These are phyloP conservation scores for Alternaria panax DNA, from an alignment of 2,329 filamentous ascomycete species.

Conservation along the genomic window DNA sequence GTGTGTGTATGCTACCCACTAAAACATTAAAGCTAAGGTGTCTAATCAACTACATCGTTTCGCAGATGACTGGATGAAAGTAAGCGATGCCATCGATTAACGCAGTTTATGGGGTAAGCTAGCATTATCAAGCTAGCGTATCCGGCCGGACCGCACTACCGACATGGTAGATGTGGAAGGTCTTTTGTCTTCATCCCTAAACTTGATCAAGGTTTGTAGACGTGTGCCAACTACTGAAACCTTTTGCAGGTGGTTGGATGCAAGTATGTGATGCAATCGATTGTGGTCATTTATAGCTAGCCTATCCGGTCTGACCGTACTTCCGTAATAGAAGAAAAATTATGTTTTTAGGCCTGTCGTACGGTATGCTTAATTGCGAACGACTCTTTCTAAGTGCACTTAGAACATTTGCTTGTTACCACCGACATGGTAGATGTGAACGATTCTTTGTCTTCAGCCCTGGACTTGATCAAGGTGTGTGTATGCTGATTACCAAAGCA, in stretches of 20 bases:
- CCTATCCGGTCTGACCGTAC: too few relatives aligned
- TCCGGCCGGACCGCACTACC: background rate
- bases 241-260: slow-evolving; percentile 3
- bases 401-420: background rate
- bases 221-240: background rate
- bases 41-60: slow-evolving; percentile 3
- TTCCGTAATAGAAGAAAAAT: too few relatives aligned
- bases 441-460: background rate
- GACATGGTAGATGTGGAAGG: background rate
- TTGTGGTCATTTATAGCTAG: too few relatives aligned
- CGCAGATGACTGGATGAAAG: slow-evolving; percentile 2
- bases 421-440: background rate
- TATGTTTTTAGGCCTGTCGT: background rate
- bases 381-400: background rate
- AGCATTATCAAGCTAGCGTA: slow-evolving; percentile 6
- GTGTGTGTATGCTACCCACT: background rate
- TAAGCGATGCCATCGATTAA: slow-evolving; percentile 1
- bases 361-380: background rate
- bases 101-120: background rate
- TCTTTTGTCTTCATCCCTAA: background rate
- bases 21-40: background rate
- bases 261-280: slow-evolving; percentile 4
- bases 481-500: background rate
- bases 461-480: background rate
- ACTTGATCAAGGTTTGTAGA: background rate